Evolutionary conservation across 2,329 filamentous ascomycete species (phyloP).

Genomic region (Arachnopeziza araneosa): DNA sequence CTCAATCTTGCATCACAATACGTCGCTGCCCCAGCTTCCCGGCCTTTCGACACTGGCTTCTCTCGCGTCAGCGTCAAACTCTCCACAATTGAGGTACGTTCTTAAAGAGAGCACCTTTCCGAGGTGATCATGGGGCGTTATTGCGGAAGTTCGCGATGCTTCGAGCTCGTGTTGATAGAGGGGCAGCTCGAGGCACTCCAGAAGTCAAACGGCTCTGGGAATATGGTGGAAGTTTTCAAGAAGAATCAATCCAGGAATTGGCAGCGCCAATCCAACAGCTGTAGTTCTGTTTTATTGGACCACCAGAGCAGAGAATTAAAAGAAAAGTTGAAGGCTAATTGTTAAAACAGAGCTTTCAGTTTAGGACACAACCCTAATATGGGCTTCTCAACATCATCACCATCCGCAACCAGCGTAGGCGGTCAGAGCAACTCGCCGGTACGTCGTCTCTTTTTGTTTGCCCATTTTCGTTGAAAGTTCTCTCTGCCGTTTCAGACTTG

Average conservation of each 20-base stretch:
- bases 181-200: background rate
- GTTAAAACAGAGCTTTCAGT: conserved; percentile 25
- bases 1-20: conserved; percentile 37
- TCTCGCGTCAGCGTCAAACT: conserved; percentile 43
- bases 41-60: conserved; percentile 55
- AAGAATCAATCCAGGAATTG: background rate
- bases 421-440: conserved; percentile 56
- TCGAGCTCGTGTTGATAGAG: background rate
- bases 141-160: background rate
- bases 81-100: conserved; percentile 45
- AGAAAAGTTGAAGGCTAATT: conserved; percentile 17
- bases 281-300: background rate
- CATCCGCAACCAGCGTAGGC: conserved; percentile 55
- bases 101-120: conserved; percentile 10
- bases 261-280: background rate
- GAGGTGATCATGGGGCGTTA: background rate
- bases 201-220: background rate
- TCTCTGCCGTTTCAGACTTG: background rate
- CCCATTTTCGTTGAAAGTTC: conserved; percentile 15
- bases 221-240: background rate
- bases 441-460: conserved; percentile 31
- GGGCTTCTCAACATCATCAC: conserved; percentile 58
- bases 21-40: conserved; percentile 40
- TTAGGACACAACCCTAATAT: conserved; percentile 29
- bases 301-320: conserved; percentile 1